Evolutionary conservation across 2,329 filamentous ascomycete genomes (phyloP).

Genomic region (Fusarium anguioides): DNA sequence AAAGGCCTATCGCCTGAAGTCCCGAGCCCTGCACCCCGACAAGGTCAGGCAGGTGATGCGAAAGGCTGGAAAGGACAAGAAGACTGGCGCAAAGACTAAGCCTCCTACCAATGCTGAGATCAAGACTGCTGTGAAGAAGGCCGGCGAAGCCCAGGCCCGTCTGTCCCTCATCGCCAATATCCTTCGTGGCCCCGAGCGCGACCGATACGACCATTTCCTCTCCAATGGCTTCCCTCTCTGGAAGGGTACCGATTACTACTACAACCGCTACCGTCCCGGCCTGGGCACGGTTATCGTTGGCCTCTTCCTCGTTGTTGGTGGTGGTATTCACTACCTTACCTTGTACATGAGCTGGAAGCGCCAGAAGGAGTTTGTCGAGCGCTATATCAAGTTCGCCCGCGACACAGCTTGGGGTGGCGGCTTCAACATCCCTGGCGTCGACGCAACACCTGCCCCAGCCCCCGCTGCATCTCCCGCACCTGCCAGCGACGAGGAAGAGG

Average conservation of each 20-base stretch:
- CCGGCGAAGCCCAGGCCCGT: slow-evolving; percentile 84
- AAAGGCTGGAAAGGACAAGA: slow-evolving; percentile 68
- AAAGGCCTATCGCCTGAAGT: slow-evolving; percentile 92
- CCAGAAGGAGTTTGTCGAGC: slow-evolving; percentile 89
- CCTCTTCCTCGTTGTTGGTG: slow-evolving; percentile 84
- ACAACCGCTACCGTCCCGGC: slow-evolving; percentile 90
- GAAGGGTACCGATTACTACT: slow-evolving; percentile 99
- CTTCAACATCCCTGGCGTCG: slow-evolving; percentile 75
- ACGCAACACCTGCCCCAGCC: slow-evolving; percentile 56
- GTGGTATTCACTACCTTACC: slow-evolving; percentile 86
- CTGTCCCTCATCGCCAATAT: slow-evolving; percentile 88
- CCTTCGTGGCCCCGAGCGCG: slow-evolving; percentile 81
- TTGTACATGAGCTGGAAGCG: slow-evolving; percentile 89
- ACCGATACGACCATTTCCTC: slow-evolving; percentile 95
- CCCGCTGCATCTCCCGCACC: slow-evolving; percentile 58
- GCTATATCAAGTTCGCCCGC: slow-evolving; percentile 90
- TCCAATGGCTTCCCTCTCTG: slow-evolving; percentile 93
- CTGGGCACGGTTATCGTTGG: slow-evolving; percentile 85
- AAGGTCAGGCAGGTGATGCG: slow-evolving; percentile 90
- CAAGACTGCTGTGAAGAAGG: slow-evolving; percentile 81
- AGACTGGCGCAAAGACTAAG: slow-evolving; percentile 73
- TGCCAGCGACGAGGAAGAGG: slow-evolving; percentile 61
- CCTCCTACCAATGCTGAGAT: slow-evolving; percentile 79
- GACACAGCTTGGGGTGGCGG: slow-evolving; percentile 92
- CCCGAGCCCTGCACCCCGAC: slow-evolving; percentile 87